Base-by-base conservation (phyloP, 2,329 filamentous ascomycete genomes). In the Penicillium expansum region DNA sequence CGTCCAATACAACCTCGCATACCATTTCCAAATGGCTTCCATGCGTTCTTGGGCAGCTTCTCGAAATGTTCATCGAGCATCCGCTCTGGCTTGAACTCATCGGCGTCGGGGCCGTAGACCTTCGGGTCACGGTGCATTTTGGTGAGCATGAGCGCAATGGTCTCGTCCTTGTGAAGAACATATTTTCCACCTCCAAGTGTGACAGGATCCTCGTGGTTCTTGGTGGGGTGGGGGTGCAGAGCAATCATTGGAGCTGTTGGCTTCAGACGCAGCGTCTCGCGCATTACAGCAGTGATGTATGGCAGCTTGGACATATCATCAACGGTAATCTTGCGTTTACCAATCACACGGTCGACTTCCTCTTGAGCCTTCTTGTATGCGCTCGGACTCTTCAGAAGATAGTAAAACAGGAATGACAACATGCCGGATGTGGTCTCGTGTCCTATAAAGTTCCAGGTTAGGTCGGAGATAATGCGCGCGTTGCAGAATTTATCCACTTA, bases 1-100 rank as follows among this genome's bases (percentile, higher is more conserved):
- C 88, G 78, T 4, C 89, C 89, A 58, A 92, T 91, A 63, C 89
- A 92, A 1, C 78, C 86, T 52, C 89, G 77, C 60, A 82, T 79
- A 1, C 89, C 89, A 56, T 89, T 88, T 1, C 89, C 90, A 63
- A 92, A 92, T 3, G 89, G 87, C 73, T 89, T 89, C 86, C 84
- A 88, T 32, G 80, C 79, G 61, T 85, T 84, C 44, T 82, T 83
- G 30, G 83, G 86, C 33, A 88, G 77, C 38, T 83, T 82, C 58
- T 84, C 82, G 65, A 91, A 91, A 24, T 82, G 79, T 14, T 86
- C 87, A 38, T 89, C 86, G 0, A 87, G 73, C 87, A 91, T 90
- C 10, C 88, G 79, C 68, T 91, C 89, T 0, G 89, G 89, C 52
- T 79, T 80, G 74, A 89, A 92, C 20, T 85, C 81, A 1, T 81